Percentiles rank a stretch among this genome's conserved stretches.
phyloP scores from a whole-genome alignment of 2,329 filamentous ascomycete genomes.

The Venturia effusa region DNA sequence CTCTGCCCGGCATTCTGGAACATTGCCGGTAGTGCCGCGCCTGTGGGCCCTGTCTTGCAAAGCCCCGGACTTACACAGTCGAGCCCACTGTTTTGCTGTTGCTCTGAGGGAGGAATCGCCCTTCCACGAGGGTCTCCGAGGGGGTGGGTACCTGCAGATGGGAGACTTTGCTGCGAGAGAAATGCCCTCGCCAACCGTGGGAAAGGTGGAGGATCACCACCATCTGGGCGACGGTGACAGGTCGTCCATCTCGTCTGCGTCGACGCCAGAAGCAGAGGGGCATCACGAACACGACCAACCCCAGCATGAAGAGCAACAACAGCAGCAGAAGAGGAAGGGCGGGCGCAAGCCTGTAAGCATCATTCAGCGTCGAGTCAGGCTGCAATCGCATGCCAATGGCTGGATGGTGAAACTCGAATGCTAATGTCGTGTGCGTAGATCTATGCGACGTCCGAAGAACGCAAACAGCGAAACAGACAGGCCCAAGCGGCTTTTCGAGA shows the following conservation, averaged over 20 bases:
- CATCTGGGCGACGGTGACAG: constrained; percentile 22
- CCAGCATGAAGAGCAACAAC: constrained; percentile 33
- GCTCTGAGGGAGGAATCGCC: constrained; percentile 11
- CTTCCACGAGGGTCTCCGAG: constrained; percentile 12
- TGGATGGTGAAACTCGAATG: constrained; percentile 14
- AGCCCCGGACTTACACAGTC: constrained; percentile 19
- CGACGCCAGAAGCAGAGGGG: constrained; percentile 36
- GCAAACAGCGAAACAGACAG: constrained; percentile 94
- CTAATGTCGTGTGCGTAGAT: constrained; percentile 49
- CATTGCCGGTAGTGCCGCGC: constrained; percentile 13
- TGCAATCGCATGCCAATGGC: not conserved
- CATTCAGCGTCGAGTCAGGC: constrained; percentile 11
- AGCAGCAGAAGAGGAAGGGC: constrained; percentile 82
- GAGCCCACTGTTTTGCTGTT: constrained; percentile 15
- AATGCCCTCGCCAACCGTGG: constrained; percentile 27
- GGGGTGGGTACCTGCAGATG: constrained; percentile 37
- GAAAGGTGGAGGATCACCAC: constrained; percentile 31
- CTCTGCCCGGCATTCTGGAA: not conserved
- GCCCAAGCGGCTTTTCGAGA: constrained; percentile 96
- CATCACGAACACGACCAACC: constrained; percentile 19
- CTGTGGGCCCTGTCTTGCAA: constrained; percentile 12
- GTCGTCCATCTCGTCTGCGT: constrained; percentile 35
- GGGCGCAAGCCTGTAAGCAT: constrained; percentile 84
- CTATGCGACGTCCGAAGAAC: constrained; percentile 96
- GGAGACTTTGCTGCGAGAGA: constrained; percentile 33